Evolutionary conservation across 768 basidiomycete species (phyloP), one percentile per base, ranked within the genome.

Genomic region (Agaricus sinodeliciosus): DNA sequence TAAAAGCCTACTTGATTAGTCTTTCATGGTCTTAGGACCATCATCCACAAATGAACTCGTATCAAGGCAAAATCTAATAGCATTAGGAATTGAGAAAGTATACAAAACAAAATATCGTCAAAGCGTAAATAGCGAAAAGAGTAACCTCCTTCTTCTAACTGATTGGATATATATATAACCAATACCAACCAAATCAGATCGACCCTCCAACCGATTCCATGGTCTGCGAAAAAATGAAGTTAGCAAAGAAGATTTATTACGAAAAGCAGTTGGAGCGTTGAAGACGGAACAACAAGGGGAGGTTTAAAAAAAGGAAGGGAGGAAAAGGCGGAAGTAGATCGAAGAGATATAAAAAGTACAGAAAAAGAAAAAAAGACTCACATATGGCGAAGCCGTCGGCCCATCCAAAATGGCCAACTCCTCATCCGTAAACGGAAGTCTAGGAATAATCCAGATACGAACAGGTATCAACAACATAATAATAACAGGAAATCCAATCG

Each of bases 401-500:
- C 89, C 86, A 64, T 96, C 94, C n/a, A 97, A 75, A 18, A 93
- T 85, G 2, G 73, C 73, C 36, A 98, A 69, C 62, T 96, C 94
- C 55, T 87, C 87, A 3, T 66, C 61, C 0, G 85, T 85, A 64
- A 96, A 94, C 0, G 85, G 77, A 40, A 94, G 67, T 16, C 73
- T 73, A 0, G 94, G 91, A 12, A 95, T 74, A n/a, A 89, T 58
- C 53, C 75, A 70, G 22, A 80, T 75, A 43, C 94, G 78, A 11
- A 94, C 56, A 0, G 94, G 94, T 19, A 95, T 74, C 12, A 96
- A 76, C 36, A 90, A 67, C 64, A 90, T 79, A 61, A 95, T 94
- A 60, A 96, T 81, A 47, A 95, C 76, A 0, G 94, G 92, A 65
- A 96, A 96, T 0, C 86, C 91, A 54, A 95, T 92, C 3, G 91